A percentile compares a stretch with the other conserved stretches of the same genome.
phyloP scores from a whole-genome alignment of 1,284 basidiomycete species.

The Thelephora terrestris region DNA sequence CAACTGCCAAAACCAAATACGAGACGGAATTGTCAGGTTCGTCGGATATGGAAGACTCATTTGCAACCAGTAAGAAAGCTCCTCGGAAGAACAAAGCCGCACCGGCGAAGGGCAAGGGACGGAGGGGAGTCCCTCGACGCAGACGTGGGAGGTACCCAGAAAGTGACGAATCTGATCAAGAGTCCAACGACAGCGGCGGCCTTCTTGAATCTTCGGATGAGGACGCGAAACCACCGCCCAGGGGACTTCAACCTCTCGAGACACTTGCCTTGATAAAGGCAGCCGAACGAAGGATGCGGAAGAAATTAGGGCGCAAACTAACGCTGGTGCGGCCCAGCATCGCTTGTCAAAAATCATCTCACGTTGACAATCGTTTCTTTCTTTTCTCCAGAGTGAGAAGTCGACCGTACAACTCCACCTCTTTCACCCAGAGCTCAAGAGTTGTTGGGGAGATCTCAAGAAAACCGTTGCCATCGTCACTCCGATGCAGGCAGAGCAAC shows the following conservation, averaged over 20 bases:
- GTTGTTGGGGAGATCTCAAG: conserved; percentile 86
- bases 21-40: too few species aligned
- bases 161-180: neutral
- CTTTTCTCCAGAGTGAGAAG: conserved; percentile 56
- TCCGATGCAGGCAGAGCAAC: conserved; percentile 72
- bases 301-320: conserved; percentile 57
- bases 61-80: too few species aligned
- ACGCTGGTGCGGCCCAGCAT: conserved; percentile 39
- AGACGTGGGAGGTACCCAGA: neutral
- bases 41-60: too few species aligned
- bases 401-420: conserved; percentile 53
- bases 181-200: neutral
- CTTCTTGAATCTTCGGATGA: neutral
- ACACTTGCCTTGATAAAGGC: conserved; percentile 17
- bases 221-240: neutral
- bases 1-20: too few species aligned
- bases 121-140: neutral
- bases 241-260: neutral
- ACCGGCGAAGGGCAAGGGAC: too few species aligned
- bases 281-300: conserved; percentile 40
- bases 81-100: too few species aligned
- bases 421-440: conserved; percentile 68
- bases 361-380: conserved; percentile 1
- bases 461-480: conserved; percentile 49
- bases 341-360: conserved; percentile 9